Conservation (phyloP, 208 protist genomes). For the Trypanosoma scelopori region DNA sequence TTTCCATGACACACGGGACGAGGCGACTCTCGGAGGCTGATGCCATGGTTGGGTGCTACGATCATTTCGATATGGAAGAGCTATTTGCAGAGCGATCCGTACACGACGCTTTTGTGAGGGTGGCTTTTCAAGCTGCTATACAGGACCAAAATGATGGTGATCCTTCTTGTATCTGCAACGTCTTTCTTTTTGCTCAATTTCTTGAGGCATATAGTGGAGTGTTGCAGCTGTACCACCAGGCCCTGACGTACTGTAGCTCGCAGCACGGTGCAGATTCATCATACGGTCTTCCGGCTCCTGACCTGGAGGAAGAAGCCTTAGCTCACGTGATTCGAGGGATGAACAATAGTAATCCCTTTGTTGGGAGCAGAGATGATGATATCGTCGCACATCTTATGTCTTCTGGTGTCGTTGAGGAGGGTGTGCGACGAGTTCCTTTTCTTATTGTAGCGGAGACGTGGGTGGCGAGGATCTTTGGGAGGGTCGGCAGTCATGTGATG, state of each 20-base stretch:
- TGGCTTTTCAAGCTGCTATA: constrained; percentile 11
- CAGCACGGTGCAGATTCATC: background rate
- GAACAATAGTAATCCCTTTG: background rate
- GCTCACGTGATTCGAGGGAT: constrained; percentile 3
- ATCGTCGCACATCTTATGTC: background rate
- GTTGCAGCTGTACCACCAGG: constrained; percentile 21
- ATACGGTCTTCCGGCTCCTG: constrained; percentile 8
- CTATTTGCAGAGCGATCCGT: constrained; percentile 35
- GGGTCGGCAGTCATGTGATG: background rate
- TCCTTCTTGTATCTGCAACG: constrained; percentile 2
- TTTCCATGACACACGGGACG: constrained; percentile 21
- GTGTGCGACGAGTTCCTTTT: constrained; percentile 4
- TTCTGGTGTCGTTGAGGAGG: background rate
- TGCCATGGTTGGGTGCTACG: constrained; percentile 27
- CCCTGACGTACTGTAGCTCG: background rate
- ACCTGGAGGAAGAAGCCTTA: background rate
- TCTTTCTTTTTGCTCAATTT: constrained; percentile 19
- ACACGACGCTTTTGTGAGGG: constrained; percentile 31
- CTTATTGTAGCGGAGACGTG: constrained; percentile 1
- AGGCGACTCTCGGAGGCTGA: constrained; percentile 22
- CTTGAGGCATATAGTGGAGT: constrained; percentile 21
- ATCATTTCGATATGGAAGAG: constrained; percentile 25
- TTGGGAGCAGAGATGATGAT: background rate
- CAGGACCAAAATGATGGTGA: background rate
- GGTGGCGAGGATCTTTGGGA: background rate